These are phyloP conservation scores for Sarocladium strictum DNA, from an alignment of 2,329 filamentous ascomycete genomes.

Conservation along the genomic window DNA sequence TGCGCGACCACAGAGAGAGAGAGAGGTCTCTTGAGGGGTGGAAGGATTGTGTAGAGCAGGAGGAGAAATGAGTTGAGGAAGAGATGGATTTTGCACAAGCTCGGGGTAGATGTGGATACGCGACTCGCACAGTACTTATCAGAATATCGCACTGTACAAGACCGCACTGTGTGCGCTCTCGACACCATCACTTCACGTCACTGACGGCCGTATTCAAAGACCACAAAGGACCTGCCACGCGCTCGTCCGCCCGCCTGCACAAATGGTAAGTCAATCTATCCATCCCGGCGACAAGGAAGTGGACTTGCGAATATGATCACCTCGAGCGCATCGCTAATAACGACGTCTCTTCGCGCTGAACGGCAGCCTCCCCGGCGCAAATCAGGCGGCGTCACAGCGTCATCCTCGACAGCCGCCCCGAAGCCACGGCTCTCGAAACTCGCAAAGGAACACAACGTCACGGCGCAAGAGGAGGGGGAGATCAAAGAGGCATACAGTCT, in stretches of 20 bases:
- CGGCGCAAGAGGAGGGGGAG: slow-evolving; percentile 76
- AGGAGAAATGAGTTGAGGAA: not conserved
- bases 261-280: slow-evolving; percentile 10
- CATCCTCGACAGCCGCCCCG: slow-evolving; percentile 19
- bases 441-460: slow-evolving; percentile 85
- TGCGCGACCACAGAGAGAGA: not conserved
- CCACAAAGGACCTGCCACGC: not conserved
- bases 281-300: no score
- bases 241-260: not conserved
- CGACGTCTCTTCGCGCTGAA: not conserved
- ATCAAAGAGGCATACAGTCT: slow-evolving; percentile 86
- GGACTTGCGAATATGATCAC: no score
- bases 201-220: not conserved
- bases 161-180: not conserved
- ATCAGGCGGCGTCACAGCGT: slow-evolving; percentile 21
- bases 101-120: not conserved
- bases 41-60: no score
- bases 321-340: slow-evolving; percentile 10
- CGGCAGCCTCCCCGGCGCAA: slow-evolving; percentile 49
- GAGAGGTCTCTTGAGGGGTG: not conserved
- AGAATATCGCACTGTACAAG: not conserved
- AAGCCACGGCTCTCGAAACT: slow-evolving; percentile 72
- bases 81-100: not conserved
- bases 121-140: not conserved
- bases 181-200: slow-evolving; percentile 6